These are phyloP conservation scores for Exophiala xenobiotica DNA, from an alignment of 2,329 filamentous ascomycete genomes.

Conservation along the genomic window DNA sequence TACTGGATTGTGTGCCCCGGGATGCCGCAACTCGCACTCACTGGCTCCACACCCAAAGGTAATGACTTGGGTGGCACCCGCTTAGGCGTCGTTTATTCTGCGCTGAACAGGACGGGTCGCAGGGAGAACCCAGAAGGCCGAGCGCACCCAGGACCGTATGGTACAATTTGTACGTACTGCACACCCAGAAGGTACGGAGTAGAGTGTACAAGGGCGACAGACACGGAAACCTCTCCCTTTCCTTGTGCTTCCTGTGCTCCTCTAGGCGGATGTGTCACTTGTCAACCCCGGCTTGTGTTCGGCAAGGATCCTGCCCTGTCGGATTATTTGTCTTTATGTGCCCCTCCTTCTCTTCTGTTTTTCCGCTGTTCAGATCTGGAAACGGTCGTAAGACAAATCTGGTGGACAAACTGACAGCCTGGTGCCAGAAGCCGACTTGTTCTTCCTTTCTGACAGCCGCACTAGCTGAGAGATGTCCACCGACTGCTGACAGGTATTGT, in stretches of 20 bases:
- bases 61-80: background rate
- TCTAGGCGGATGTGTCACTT: constrained; percentile 12
- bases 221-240: constrained; percentile 10
- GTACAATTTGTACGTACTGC: no score
- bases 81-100: background rate
- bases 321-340: constrained; percentile 1
- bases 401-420: background rate
- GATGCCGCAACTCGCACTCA: constrained; percentile 6
- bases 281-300: constrained; percentile 11
- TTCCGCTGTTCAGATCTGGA: background rate
- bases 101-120: background rate
- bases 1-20: constrained; percentile 24
- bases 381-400: background rate
- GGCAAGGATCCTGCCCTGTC: constrained; percentile 1
- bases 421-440: background rate
- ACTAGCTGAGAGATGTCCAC: background rate
- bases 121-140: background rate
- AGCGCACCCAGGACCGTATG: no score
- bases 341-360: background rate
- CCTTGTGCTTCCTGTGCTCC: constrained; percentile 2
- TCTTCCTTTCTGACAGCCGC: background rate
- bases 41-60: background rate
- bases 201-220: no score
- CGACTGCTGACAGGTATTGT: background rate
- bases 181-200: no score